These are phyloP conservation scores for Aureobasidium sp. DNA, from an alignment of 2,329 filamentous ascomycete genomes.

Conservation along the genomic window DNA sequence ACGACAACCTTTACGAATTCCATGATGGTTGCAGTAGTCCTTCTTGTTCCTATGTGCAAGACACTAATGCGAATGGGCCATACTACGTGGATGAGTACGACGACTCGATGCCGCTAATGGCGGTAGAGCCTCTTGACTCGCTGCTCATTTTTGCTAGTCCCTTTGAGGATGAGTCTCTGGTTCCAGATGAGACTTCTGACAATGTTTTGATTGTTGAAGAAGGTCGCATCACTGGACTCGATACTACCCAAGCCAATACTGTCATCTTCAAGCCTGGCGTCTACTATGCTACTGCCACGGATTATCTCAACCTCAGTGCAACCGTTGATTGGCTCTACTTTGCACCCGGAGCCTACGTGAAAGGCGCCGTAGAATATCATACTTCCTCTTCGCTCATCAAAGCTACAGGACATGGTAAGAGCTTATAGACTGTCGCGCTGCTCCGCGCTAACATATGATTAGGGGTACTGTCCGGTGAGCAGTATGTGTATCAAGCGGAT, in stretches of 20 bases:
- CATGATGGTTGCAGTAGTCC: constrained; percentile 1
- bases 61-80: not conserved
- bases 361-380: constrained; percentile 2
- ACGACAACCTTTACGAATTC: constrained; percentile 4
- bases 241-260: not conserved
- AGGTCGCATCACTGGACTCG: constrained; percentile 3
- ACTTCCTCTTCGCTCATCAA: not conserved
- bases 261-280: not conserved
- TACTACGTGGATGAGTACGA: not conserved
- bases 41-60: not conserved
- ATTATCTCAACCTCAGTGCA: not conserved
- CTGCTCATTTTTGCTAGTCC: constrained; percentile 8
- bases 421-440: too few relatives aligned
- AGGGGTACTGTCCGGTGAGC: not conserved
- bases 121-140: not conserved
- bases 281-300: not conserved
- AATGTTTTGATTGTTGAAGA: not conserved
- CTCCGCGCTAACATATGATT: too few relatives aligned
- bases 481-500: constrained; percentile 2
- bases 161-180: not conserved
- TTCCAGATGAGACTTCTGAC: not conserved
- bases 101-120: not conserved
- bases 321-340: constrained; percentile 4
- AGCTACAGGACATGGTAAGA: constrained; percentile 1
- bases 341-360: constrained; percentile 5